Conservation (phyloP, 768 basidiomycete species). For the Trametes cinnabarina region DNA sequence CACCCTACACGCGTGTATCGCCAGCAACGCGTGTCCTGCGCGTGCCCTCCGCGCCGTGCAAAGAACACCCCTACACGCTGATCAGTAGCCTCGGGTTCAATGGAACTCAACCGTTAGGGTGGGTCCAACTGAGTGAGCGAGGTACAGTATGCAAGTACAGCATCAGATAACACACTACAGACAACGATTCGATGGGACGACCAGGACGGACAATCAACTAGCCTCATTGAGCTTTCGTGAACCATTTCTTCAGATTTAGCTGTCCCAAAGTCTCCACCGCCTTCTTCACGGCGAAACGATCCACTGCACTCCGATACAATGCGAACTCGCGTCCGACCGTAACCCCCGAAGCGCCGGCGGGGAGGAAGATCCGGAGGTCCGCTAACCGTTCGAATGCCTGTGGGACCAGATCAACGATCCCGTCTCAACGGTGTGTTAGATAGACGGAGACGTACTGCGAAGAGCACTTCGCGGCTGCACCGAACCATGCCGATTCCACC, state of each 20-base stretch:
- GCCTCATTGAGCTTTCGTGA: conserved; percentile 52
- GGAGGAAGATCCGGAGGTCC: conserved; percentile 52
- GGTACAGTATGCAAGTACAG: not conserved
- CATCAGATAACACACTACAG: not conserved
- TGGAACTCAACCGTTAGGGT: not conserved
- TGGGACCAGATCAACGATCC: not conserved
- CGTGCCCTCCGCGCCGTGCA: not conserved
- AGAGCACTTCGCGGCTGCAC: conserved; percentile 61
- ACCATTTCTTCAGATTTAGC: conserved; percentile 75
- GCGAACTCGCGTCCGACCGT: conserved; percentile 66
- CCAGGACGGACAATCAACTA: not conserved
- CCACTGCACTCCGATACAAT: conserved; percentile 67
- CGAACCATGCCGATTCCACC: conserved; percentile 72
- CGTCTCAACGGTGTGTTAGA: not conserved
- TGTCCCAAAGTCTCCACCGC: conserved; percentile 66
- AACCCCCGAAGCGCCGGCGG: conserved; percentile 46
- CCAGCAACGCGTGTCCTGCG: conserved; percentile 6
- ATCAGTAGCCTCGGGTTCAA: conserved; percentile 3
- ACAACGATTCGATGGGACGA: too few species aligned
- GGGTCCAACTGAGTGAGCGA: not conserved
- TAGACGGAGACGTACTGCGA: conserved; percentile 49
- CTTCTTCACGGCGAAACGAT: conserved; percentile 62
- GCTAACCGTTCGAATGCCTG: conserved; percentile 80
- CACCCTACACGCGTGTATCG: conserved; percentile 12
- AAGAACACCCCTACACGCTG: not conserved